Base-by-base conservation (phyloP, 2,329 filamentous ascomycete genomes). In the Aspergillus arachidicola region DNA sequence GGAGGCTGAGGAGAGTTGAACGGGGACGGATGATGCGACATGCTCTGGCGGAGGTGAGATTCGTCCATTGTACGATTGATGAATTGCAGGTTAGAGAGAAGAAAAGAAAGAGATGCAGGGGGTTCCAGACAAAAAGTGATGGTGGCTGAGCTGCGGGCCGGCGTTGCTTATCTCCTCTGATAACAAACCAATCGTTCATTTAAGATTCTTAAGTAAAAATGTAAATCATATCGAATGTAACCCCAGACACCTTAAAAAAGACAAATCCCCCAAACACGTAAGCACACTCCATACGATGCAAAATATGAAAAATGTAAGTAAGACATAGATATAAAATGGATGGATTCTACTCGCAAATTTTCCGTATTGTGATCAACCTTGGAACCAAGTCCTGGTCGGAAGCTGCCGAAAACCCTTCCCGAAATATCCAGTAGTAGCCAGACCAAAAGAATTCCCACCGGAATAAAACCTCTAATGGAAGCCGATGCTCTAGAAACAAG, bases 21-120 rank as follows among this genome's bases (percentile, higher is more conserved):
- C 38, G 69, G 66, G 58, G 67, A 57, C 1, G 72, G 71, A 57
- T 73, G 71, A 58, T 71, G 71, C 48, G 72, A 73, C 16, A 72
- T 63, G 62, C 71, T 73, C 10, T 73, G 69, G 11, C 72, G 71
- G 36, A 73, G 56, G 58, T 73, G 71, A 45, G 51, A 60, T 38
- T 75, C 71, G 56, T 73, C 71, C 72, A 75, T 72, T 38, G 36
- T 38, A 32, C 3, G 51, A 23, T 23, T 36, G 30, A 38, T 38
- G 7, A 16, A 9, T 11, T 53, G 30, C 21, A 36, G 51, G 19
- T 23, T 14, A 32, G 7, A 26, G 23, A 26, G 19, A 19, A 36
- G 23, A 10, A 16, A 16, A 38, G 14, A 21, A 6, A 34, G 50
- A 12, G 23, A 38, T 34, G 32, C 30, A 32, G 45, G 30, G 30